phyloP scores from a whole-genome alignment of 2,329 filamentous ascomycete species.

The Ceratocystis papillata region DNA sequence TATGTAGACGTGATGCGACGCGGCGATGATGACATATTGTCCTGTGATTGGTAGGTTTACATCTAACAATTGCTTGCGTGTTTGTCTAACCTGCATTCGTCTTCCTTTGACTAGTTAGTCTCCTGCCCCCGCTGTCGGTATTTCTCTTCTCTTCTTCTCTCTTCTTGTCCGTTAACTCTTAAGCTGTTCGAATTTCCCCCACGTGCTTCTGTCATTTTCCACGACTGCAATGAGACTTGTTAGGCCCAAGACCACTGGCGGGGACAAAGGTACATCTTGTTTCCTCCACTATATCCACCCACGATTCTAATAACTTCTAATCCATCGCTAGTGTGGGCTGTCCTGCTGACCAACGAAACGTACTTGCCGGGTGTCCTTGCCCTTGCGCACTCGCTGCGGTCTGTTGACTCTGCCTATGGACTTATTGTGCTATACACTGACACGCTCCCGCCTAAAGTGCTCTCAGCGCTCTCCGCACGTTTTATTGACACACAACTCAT shows the following conservation, averaged over 20 bases:
- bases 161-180: no score
- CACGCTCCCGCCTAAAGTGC: constrained; percentile 46
- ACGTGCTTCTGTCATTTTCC: no score
- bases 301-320: not conserved
- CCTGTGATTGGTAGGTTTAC: no score
- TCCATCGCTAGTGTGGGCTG: constrained; percentile 62
- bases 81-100: no score
- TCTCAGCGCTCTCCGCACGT: constrained; percentile 56
- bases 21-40: no score
- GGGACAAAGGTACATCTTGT: not conserved
- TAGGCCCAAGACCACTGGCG: not conserved
- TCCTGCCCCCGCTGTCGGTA: no score
- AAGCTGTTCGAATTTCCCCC: no score
- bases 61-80: no score
- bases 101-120: no score
- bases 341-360: constrained; percentile 70
- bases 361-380: constrained; percentile 77
- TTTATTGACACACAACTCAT: constrained; percentile 60
- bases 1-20: no score
- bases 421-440: constrained; percentile 76
- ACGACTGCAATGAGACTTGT: no score
- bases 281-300: not conserved
- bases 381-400: constrained; percentile 64
- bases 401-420: constrained; percentile 56
- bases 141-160: no score